A percentile compares a stretch with the other conserved stretches of the same genome.
Evolutionary conservation across 2,329 filamentous ascomycete genomes (phyloP).

Genomic region (Venturia pyrina): DNA sequence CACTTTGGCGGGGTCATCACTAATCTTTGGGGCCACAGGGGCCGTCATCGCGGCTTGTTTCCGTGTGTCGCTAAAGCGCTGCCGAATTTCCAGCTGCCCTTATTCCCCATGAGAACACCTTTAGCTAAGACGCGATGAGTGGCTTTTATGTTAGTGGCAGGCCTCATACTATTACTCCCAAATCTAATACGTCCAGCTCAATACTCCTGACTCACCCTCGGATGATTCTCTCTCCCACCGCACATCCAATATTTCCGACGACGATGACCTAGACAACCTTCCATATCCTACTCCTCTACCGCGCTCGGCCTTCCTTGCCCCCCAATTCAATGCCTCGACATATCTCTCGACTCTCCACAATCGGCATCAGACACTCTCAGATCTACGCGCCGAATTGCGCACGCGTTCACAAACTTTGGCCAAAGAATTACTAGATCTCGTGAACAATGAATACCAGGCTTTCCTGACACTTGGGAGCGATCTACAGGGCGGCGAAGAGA

Average conservation of each 20-base stretch:
- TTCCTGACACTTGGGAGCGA: constrained; percentile 77
- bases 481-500: constrained; percentile 79
- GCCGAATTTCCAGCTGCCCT: constrained; percentile 5
- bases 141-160: constrained; percentile 35
- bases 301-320: constrained; percentile 69
- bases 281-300: constrained; percentile 83
- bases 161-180: constrained; percentile 6
- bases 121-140: constrained; percentile 28
- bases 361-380: constrained; percentile 91
- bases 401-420: constrained; percentile 70
- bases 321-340: constrained; percentile 64
- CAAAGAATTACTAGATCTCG: constrained; percentile 82
- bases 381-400: constrained; percentile 77
- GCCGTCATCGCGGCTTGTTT: background rate
- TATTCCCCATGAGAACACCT: constrained; percentile 1
- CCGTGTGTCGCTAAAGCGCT: constrained; percentile 5
- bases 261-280: constrained; percentile 43
- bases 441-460: constrained; percentile 89
- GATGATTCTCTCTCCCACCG: background rate
- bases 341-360: constrained; percentile 79
- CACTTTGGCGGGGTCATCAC: background rate
- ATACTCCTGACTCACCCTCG: constrained; percentile 11
- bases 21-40: background rate
- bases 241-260: constrained; percentile 3
- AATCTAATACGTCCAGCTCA: constrained; percentile 9